Conservation (phyloP, 306 rosid genomes). For the Acacia melanoxylon region DNA sequence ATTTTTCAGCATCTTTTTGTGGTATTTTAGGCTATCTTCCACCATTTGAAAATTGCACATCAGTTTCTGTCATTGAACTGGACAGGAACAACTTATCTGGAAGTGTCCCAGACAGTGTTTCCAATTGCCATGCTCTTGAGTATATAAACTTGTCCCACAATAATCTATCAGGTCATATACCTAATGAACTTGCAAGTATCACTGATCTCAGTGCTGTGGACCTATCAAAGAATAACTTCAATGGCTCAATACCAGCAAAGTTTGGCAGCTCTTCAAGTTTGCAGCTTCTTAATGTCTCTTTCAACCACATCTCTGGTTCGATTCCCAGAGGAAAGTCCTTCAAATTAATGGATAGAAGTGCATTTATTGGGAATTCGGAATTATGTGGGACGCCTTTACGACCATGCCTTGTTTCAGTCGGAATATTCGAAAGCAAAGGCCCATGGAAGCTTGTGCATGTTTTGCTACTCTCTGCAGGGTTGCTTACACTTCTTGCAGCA, state of each 20-base stretch:
- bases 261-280: constrained; percentile 69
- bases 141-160: constrained; percentile 58
- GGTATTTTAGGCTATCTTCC: constrained; percentile 65
- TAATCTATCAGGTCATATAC: constrained; percentile 70
- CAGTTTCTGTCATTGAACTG: constrained; percentile 60
- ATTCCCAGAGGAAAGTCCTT: constrained; percentile 64
- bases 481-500: constrained; percentile 49
- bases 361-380: constrained; percentile 75
- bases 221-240: constrained; percentile 66
- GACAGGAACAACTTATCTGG: constrained; percentile 64
- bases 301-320: constrained; percentile 80
- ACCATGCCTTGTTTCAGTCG: constrained; percentile 60
- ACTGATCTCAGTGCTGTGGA: constrained; percentile 61
- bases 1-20: constrained; percentile 79
- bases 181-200: constrained; percentile 71
- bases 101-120: constrained; percentile 51
- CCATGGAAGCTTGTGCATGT: constrained; percentile 51
- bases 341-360: constrained; percentile 57
- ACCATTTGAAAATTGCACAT: constrained; percentile 60
- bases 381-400: constrained; percentile 85
- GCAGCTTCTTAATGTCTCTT: constrained; percentile 79
- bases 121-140: constrained; percentile 62
- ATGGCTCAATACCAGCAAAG: constrained; percentile 69
- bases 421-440: constrained; percentile 59
- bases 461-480: constrained; percentile 58